phyloP scores from a whole-genome alignment of 2,329 filamentous ascomycete genomes.

The Cercospora sesami region DNA sequence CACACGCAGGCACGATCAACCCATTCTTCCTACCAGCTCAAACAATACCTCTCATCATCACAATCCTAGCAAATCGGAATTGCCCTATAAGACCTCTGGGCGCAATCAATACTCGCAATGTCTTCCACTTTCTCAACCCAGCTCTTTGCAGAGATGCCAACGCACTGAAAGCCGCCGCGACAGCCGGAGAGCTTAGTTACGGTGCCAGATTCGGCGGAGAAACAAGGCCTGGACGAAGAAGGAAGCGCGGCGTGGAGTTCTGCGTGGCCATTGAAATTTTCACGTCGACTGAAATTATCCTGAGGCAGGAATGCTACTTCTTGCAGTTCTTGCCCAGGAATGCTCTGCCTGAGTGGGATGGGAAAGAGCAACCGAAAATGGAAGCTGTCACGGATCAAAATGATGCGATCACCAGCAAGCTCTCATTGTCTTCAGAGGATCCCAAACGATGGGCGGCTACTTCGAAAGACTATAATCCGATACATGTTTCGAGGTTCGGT shows the following conservation, averaged over 20 bases:
- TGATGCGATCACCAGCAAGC: background rate
- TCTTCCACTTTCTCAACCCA: constrained; percentile 17
- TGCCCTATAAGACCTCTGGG: constrained; percentile 25
- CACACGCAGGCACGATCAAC: background rate
- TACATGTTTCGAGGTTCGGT: constrained; percentile 21
- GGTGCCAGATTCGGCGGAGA: constrained; percentile 18
- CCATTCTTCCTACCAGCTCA: constrained; percentile 19
- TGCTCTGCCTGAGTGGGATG: constrained; percentile 8
- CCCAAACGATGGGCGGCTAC: constrained; percentile 22
- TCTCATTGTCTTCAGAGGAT: constrained; percentile 11
- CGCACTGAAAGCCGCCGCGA: constrained; percentile 1
- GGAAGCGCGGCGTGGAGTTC: constrained; percentile 26
- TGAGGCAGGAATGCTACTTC: constrained; percentile 21
- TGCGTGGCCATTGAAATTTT: constrained; percentile 20
- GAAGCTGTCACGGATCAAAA: background rate
- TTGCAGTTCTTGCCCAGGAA: constrained; percentile 18
- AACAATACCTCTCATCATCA: constrained; percentile 21
- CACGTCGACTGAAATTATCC: background rate
- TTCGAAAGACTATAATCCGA: constrained; percentile 29
- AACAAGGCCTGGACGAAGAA: constrained; percentile 13
- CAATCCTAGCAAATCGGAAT: constrained; percentile 16
- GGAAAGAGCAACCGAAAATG: background rate
- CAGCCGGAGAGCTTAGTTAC: constrained; percentile 12
- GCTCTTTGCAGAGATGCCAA: constrained; percentile 8
- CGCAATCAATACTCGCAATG: constrained; percentile 25